phyloP scores from a whole-genome alignment of 805 yeast species.

The Blastobotrys parvus region DNA sequence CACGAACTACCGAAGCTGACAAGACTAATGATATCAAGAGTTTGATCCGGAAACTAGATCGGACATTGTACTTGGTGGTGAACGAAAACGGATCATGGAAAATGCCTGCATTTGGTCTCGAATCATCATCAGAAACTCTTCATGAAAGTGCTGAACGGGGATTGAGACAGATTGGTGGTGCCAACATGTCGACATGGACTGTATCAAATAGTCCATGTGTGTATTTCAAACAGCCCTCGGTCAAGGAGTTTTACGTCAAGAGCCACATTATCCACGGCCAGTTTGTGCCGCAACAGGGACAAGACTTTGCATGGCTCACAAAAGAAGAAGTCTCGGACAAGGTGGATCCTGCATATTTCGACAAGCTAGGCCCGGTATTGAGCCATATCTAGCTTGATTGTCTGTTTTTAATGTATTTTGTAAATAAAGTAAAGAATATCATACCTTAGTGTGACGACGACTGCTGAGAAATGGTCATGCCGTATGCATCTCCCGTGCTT shows the following conservation, averaged over 20 bases:
- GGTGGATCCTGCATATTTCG: slow-evolving; percentile 48
- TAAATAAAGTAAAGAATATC: too few relatives aligned
- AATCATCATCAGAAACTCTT: slow-evolving; percentile 42
- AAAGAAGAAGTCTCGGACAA: slow-evolving; percentile 61
- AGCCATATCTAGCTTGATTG: slow-evolving; percentile 10
- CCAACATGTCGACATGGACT: slow-evolving; percentile 71
- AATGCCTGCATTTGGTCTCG: slow-evolving; percentile 62
- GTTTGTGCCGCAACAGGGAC: slow-evolving; percentile 39
- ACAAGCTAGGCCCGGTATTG: slow-evolving; percentile 33
- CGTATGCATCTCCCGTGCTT: slow-evolving; percentile 23
- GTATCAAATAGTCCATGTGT: slow-evolving; percentile 89
- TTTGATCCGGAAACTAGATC: slow-evolving; percentile 69
- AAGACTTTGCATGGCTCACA: slow-evolving; percentile 73
- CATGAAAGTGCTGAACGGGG: slow-evolving; percentile 72
- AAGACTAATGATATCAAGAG: slow-evolving; percentile 48
- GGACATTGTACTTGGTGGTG: slow-evolving; percentile 71
- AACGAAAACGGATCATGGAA: slow-evolving; percentile 52
- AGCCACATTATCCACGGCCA: slow-evolving; percentile 83
- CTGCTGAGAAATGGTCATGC: slow-evolving; percentile 16
- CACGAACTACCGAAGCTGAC: slow-evolving; percentile 77
- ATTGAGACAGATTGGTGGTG: slow-evolving; percentile 63
- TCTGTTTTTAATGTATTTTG: too few relatives aligned
- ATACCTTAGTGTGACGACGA: too few relatives aligned
- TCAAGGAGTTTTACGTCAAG: slow-evolving; percentile 66
- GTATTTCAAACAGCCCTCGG: slow-evolving; percentile 37